Evolutionary conservation across 2,329 filamentous ascomycete species (phyloP), one percentile per base, ranked within the genome.

Genomic region (Fusarium acutatum): DNA sequence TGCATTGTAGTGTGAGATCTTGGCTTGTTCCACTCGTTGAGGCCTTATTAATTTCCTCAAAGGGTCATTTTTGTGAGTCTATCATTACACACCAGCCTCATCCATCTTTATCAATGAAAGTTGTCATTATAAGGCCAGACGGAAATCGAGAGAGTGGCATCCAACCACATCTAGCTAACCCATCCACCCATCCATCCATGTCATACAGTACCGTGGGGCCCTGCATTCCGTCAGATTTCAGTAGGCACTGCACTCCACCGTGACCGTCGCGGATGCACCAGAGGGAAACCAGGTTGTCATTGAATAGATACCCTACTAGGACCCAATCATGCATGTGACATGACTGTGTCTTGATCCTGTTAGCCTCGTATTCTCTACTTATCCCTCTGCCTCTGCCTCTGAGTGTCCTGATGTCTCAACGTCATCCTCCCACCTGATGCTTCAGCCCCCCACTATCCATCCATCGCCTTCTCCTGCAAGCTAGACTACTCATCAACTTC

Each of bases 11-110:
- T 37, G 37, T 26, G 9, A 12, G 18, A 17, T 30, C 22, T 47
- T 60, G 60, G 60, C 44, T 24, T 46, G 30, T 9, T 37, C 15
- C 22, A 20, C 49, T 28, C 44, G 26, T 24, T 34, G 32, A 67
- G 50, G 53, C 56, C 53, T 52, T 66, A 17, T 56, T 56, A 6
- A 38, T 44, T 28, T 41, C 20, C 69, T 56, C 20, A 56, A 72
- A 46, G 8, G 50, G 68, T 30, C 17, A 60, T 64, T 28, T 53
- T 72, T 72, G 68, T 58, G 58, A 72, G 40, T 60, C 49, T 60
- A 68, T 26, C 43, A 61, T 30, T 17, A 35, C 46, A 43, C 34
- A 26, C 37, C 38, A 30, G 47, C 32, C 53, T 49, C 62, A 67
- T 40, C 26, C 46, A 37, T 41, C 18, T 43, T 57, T 26, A n/a